A percentile compares a stretch with the other conserved stretches of the same genome.
phyloP scores from a whole-genome alignment of 2,329 filamentous ascomycete genomes.

The Alternaria tenuissima region DNA sequence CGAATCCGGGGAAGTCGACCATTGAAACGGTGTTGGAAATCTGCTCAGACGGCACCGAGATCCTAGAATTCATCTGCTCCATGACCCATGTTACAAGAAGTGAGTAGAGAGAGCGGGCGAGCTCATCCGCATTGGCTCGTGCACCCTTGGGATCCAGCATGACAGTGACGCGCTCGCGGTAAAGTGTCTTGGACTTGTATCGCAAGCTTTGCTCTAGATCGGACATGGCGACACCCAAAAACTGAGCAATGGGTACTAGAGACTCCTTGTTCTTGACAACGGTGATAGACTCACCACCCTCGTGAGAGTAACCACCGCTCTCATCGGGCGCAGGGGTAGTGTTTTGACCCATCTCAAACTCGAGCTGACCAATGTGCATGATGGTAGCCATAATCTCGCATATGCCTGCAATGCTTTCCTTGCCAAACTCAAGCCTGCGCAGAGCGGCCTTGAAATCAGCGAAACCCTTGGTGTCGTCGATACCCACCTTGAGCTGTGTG shows the following conservation, averaged over 20 bases:
- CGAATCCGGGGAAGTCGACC: constrained; percentile 95
- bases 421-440: constrained; percentile 90
- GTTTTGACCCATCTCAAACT: constrained; percentile 83
- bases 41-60: constrained; percentile 85
- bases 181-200: constrained; percentile 96
- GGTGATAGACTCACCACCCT: constrained; percentile 86
- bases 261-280: constrained; percentile 94
- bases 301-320: constrained; percentile 94
- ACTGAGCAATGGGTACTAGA: constrained; percentile 86
- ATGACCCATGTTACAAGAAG: constrained; percentile 93
- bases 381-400: constrained; percentile 94
- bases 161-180: constrained; percentile 95
- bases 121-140: constrained; percentile 89
- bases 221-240: constrained; percentile 81
- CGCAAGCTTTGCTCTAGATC: constrained; percentile 89
- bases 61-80: constrained; percentile 87
- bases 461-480: constrained; percentile 95
- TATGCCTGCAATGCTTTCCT: constrained; percentile 93
- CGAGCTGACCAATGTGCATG: constrained; percentile 95
- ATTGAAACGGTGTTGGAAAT: constrained; percentile 95
- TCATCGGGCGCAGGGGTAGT: constrained; percentile 85
- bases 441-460: constrained; percentile 97
- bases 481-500: constrained; percentile 94
- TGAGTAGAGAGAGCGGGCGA: constrained; percentile 91
- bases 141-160: constrained; percentile 95